Evolutionary conservation across 1,139 yeast species (phyloP).

Genomic region (Kurtzmaniella quercitrusa): DNA sequence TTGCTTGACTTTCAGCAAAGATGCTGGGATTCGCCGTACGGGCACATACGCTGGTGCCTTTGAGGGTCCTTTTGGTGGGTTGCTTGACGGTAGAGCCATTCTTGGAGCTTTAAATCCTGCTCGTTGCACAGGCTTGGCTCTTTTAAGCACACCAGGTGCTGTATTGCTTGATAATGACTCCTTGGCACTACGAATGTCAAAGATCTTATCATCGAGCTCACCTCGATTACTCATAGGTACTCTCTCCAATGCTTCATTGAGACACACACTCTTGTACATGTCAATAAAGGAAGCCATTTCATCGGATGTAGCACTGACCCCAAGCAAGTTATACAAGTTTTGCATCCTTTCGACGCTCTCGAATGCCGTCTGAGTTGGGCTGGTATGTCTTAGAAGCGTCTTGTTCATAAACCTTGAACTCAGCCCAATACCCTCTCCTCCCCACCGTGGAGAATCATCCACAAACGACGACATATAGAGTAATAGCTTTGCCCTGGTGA

Average conservation of each 20-base stretch:
- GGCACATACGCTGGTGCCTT: constrained; percentile 17
- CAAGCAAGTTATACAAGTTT: constrained; percentile 1
- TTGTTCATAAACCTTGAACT: constrained; percentile 29
- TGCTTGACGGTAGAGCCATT: neutral
- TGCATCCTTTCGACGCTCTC: neutral
- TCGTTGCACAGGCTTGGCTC: neutral
- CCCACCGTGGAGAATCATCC: constrained; percentile 19
- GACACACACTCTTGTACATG: neutral
- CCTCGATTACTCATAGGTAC: neutral
- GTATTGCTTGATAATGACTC: neutral
- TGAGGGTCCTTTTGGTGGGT: neutral
- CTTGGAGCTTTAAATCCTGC: neutral
- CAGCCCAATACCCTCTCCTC: constrained; percentile 17
- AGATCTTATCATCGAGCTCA: neutral
- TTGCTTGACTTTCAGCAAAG: constrained; percentile 2
- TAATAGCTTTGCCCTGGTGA: constrained; percentile 68
- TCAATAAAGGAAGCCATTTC: neutral
- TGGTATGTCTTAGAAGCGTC: neutral
- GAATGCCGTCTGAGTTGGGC: constrained; percentile 1
- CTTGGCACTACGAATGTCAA: neutral
- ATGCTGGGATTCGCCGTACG: constrained; percentile 6
- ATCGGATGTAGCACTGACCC: neutral
- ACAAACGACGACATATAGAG: constrained; percentile 33
- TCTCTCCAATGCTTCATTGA: neutral
- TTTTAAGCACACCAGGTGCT: neutral